These are phyloP conservation scores for Elaeagnus macrophylla DNA, from an alignment of 306 rosid genomes.

Conservation along the genomic window DNA sequence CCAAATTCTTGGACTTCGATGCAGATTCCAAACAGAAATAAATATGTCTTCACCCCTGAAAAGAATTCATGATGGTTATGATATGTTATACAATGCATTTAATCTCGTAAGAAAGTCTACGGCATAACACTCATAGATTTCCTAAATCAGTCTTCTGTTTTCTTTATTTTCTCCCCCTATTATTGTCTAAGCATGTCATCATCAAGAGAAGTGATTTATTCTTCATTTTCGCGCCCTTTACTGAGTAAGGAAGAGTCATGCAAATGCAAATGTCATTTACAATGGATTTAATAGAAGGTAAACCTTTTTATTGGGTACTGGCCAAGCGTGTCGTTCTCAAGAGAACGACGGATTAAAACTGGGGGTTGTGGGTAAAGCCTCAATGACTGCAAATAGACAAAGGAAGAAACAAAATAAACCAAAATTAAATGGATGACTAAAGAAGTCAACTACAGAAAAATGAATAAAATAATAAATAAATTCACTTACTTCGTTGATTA, in stretches of 20 bases:
- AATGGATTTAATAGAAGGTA: constrained; percentile 10
- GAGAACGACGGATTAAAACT: constrained; percentile 85
- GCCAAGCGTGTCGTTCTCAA: constrained; percentile 67
- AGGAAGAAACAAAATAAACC: constrained; percentile 5
- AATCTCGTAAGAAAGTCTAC: background rate
- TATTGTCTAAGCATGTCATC: too few species aligned
- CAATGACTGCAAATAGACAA: constrained; percentile 50
- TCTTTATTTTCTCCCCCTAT: too few species aligned
- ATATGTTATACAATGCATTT: too few species aligned
- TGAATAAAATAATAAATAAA: constrained; percentile 10
- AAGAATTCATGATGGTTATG: background rate
- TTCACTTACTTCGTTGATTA: constrained; percentile 82
- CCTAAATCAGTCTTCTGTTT: too few species aligned
- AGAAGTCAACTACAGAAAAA: background rate
- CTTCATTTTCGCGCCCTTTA: too few species aligned
- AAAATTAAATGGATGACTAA: constrained; percentile 1
- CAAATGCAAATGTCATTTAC: background rate
- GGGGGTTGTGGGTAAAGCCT: constrained; percentile 99
- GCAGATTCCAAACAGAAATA: constrained; percentile 89
- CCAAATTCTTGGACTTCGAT: constrained; percentile 78
- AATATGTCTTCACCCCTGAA: constrained; percentile 91
- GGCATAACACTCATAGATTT: too few species aligned
- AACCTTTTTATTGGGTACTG: constrained; percentile 73
- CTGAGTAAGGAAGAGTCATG: background rate
- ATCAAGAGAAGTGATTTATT: too few species aligned